Percentiles rank a stretch among this genome's conserved stretches.
Evolutionary conservation across 805 yeast genomes (phyloP).

Genomic region (Candida ficus): DNA sequence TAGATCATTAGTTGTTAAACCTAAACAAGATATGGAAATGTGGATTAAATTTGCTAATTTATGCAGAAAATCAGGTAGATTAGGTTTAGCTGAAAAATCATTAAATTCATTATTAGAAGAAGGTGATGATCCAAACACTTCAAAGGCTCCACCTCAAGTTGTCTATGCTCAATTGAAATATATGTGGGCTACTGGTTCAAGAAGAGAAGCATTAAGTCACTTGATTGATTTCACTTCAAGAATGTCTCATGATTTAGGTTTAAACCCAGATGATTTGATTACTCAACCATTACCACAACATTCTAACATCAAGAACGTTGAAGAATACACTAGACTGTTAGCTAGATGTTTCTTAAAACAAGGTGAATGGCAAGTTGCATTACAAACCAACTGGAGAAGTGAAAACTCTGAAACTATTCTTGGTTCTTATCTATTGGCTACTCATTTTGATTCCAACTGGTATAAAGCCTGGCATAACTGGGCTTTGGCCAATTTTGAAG

Average conservation of each 20-base stretch:
- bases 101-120: constrained; percentile 74
- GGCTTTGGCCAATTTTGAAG: constrained; percentile 98
- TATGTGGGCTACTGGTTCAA: constrained; percentile 94
- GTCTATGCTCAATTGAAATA: constrained; percentile 95
- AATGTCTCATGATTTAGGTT: constrained; percentile 82
- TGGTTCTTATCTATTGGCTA: constrained; percentile 89
- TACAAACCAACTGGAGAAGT: constrained; percentile 75
- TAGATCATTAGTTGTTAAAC: constrained; percentile 86
- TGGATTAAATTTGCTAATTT: constrained; percentile 98
- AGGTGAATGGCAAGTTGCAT: constrained; percentile 95
- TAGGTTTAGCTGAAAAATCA: constrained; percentile 89
- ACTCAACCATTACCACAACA: constrained; percentile 78
- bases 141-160: constrained; percentile 92
- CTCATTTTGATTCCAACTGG: constrained; percentile 91
- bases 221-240: constrained; percentile 86
- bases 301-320: constrained; percentile 56
- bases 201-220: constrained; percentile 78
- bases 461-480: constrained; percentile 99
- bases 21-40: constrained; percentile 94
- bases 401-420: constrained; percentile 77
- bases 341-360: constrained; percentile 96
- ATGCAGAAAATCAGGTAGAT: constrained; percentile 89
- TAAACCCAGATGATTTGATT: constrained; percentile 81
- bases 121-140: constrained; percentile 51
- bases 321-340: constrained; percentile 74